Evolutionary conservation across 1,284 basidiomycete species (phyloP), one percentile per base, ranked within the genome.

Genomic region (Stereum hirsutum): DNA sequence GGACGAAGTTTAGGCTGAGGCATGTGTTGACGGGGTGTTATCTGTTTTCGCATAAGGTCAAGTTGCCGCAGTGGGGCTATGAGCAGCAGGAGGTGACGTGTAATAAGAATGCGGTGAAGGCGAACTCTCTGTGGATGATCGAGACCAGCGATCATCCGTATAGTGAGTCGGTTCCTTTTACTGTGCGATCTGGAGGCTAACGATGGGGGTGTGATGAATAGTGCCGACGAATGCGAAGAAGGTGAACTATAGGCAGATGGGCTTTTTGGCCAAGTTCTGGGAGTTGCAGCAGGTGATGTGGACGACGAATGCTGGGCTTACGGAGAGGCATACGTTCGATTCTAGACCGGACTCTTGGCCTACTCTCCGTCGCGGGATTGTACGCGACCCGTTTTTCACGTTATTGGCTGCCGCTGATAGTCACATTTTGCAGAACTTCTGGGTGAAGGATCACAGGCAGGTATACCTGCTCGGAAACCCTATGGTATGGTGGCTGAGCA

Each of bases 51-150:
- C 96, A 99, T 70, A 95, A 94, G 62, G 86, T 98, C 56, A 94
- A 96, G 64, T 68, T 99, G 3, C 96, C 96, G 0, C 89, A 96
- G 8, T 99, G 96, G 96, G 96, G 83, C 0, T 99, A 78, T 55
- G 94, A 97, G 54, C 96, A 99, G 64, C 96, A 99, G 61, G 96
- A 99, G 59, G 95, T 94, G 38, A 97, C 93, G 1, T 97, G 93
- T 65, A 97, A 97, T 67, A 94, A 94, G 73, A 95, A 97, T 57
- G 94, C 95, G 3, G 86, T 89, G 24, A 74, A 72, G 62, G 79
- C 75, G 4, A 98, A 98, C 61, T 93, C 92, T 44, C 62, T 99
- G 47, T 99, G 96, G 96, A 94, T 79, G 56, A 70, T 98, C 41
- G 96, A 99, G 70, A 95, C 91, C 3, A 78, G 87, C 48, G 68